Base-by-base conservation (phyloP, 2,329 filamentous ascomycete genomes). In the Magnaporthiopsis rhizophila region DNA sequence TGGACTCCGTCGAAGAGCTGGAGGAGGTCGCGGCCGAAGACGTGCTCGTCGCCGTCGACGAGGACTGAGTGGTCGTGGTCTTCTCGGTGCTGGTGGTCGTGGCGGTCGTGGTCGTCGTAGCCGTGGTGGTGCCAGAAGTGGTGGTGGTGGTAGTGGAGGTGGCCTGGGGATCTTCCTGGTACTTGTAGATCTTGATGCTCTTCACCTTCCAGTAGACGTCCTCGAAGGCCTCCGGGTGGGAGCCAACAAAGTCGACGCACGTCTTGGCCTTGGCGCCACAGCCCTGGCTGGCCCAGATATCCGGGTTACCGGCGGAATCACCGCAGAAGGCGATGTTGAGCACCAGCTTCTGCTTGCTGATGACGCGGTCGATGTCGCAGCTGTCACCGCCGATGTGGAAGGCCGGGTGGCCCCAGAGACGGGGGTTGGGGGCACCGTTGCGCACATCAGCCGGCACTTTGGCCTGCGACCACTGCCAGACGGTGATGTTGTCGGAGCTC, bases 321-420 rank as follows among this genome's bases (percentile, higher is more conserved):
- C 90, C 90, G 73, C 90, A 94, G 73, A 93, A 89, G 36, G 87
- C 74, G 59, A 90, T 90, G 78, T 92, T 86, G 69, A 92, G 83
- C 64, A 92, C 85, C 66, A 96, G 84, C 69, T 87, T 84, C 79
- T 93, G 84, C 71, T 87, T 78, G 66, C 77, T 78, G 74, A 95
- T 89, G 70, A 84, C 80, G 2, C 73, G 73, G 67, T 85, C 77
- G 68, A 92, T 85, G 67, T 91, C 78, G 75, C 91, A 96, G 56
- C 70, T 71, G 64, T 69, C 67, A 62, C 77, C 79, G 21, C 85
- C 84, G 1, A 92, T 88, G 26, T 80, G 77, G 15, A 88, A 86
- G 3, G 81, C 73, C 0, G 91, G 89, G 4, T 72, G 78, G 7
- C 86, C 88, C 90, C 90, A 94, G 56, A 71, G 74, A 1, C 76